phyloP scores from a whole-genome alignment of 805 yeast species.

The Cyberlindnera nakhonratchasimensis region DNA sequence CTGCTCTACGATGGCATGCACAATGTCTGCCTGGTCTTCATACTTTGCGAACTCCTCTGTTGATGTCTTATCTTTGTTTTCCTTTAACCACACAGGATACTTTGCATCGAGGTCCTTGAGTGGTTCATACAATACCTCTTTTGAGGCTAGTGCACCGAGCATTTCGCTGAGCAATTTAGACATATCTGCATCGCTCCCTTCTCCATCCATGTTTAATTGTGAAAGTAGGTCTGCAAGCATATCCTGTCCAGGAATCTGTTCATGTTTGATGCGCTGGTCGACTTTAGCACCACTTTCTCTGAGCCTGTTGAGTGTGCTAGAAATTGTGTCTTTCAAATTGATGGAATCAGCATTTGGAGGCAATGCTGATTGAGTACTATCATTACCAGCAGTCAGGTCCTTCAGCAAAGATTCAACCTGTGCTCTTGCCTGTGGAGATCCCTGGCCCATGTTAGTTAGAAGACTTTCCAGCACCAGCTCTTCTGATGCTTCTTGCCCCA shows the following conservation, averaged over 20 bases:
- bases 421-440: slow-evolving; percentile 49
- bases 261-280: slow-evolving; percentile 53
- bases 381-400: slow-evolving; percentile 28
- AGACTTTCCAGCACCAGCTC: slow-evolving; percentile 28
- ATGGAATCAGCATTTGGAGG: slow-evolving; percentile 8
- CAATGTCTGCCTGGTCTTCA: slow-evolving; percentile 56
- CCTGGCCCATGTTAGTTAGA: slow-evolving; percentile 34
- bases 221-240: slow-evolving; percentile 59
- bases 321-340: slow-evolving; percentile 67
- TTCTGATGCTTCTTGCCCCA: not conserved
- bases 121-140: slow-evolving; percentile 84
- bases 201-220: slow-evolving; percentile 49
- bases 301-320: slow-evolving; percentile 75
- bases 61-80: slow-evolving; percentile 40
- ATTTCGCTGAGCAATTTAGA: slow-evolving; percentile 64
- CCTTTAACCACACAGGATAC: slow-evolving; percentile 67
- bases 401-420: slow-evolving; percentile 45
- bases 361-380: slow-evolving; percentile 6
- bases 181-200: slow-evolving; percentile 49
- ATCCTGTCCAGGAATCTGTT: slow-evolving; percentile 47
- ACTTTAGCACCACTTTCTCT: slow-evolving; percentile 72
- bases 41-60: slow-evolving; percentile 50
- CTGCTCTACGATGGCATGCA: slow-evolving; percentile 55
- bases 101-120: slow-evolving; percentile 73
- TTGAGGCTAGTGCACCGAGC: slow-evolving; percentile 78